phyloP scores from a whole-genome alignment of 768 basidiomycete genomes.

The Trichaptum fuscoviolaceum region DNA sequence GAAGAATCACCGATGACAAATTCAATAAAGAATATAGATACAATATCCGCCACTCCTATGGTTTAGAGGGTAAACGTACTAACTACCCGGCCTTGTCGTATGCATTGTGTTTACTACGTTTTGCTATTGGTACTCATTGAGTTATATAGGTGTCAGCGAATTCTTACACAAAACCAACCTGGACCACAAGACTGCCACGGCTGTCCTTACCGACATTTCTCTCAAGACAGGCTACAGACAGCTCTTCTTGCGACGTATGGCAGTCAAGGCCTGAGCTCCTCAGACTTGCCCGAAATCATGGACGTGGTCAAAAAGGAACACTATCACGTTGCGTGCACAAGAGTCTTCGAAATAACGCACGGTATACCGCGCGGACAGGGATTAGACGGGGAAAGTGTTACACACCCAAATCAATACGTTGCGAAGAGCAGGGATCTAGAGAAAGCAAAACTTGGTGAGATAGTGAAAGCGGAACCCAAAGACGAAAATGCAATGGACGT shows the following conservation, averaged over 20 bases:
- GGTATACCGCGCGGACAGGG: conserved; percentile 90
- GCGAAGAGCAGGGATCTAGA: conserved; percentile 67
- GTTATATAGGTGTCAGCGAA: conserved; percentile 73
- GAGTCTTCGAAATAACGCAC: conserved; percentile 95
- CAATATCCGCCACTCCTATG: conserved; percentile 93
- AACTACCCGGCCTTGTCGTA: conserved; percentile 94
- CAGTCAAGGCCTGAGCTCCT: conserved; percentile 53
- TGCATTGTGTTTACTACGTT: conserved; percentile 11
- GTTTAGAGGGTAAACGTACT: conserved; percentile 88
- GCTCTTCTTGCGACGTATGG: conserved; percentile 68
- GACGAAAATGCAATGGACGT: conserved; percentile 42
- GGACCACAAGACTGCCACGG: conserved; percentile 69
- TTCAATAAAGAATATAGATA: conserved; percentile 98
- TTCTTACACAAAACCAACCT: conserved; percentile 67
- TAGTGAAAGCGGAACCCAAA: conserved; percentile 20
- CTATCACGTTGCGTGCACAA: conserved; percentile 94
- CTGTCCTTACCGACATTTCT: conserved; percentile 91
- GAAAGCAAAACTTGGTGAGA: conserved; percentile 28
- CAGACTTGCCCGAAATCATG: conserved; percentile 81
- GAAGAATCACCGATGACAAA: conserved; percentile 78
- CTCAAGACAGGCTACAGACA: conserved; percentile 70
- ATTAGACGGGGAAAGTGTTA: conserved; percentile 77
- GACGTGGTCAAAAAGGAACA: conserved; percentile 71
- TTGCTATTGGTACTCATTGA: conserved; percentile 7
- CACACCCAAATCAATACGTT: conserved; percentile 91